These are phyloP conservation scores for Aeminium ludgeri DNA, from an alignment of 495 filamentous ascomycete genomes.

Conservation along the genomic window DNA sequence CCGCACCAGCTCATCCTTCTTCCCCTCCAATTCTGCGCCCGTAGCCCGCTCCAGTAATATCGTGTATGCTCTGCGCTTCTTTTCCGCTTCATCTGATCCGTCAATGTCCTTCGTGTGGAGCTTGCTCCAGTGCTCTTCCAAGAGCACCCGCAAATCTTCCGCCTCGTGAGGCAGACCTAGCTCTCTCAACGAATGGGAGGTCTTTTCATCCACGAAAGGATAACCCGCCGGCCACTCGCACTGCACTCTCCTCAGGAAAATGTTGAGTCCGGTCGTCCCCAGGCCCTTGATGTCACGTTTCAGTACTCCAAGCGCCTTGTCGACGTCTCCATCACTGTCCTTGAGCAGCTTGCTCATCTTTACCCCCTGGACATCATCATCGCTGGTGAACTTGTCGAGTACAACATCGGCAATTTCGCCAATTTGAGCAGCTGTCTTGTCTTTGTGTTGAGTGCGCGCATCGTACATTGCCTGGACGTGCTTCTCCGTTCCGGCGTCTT, in stretches of 20 bases:
- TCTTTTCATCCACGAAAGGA: conserved; percentile 23
- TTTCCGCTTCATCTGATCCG: conserved; percentile 8
- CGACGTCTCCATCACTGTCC: conserved; percentile 7
- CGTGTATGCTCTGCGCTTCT: conserved; percentile 9
- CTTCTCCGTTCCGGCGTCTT: conserved; percentile 16
- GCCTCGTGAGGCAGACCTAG: conserved; percentile 19
- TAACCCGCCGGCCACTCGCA: conserved; percentile 18
- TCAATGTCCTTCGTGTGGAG: conserved; percentile 6
- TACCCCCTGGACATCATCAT: conserved; percentile 8
- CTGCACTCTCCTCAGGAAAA: conserved; percentile 23
- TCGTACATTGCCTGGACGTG: conserved; percentile 20
- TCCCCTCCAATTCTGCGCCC: conserved; percentile 11
- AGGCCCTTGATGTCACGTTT: conserved; percentile 20
- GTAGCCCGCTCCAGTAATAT: conserved; percentile 9
- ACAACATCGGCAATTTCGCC: conserved; percentile 11
- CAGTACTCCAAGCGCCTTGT: conserved; percentile 6
- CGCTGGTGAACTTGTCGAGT: conserved; percentile 7
- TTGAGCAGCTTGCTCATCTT: conserved; percentile 5
- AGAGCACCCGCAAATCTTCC: conserved; percentile 15
- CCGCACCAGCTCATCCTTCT: conserved; percentile 7
- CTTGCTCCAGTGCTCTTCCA: conserved; percentile 19
- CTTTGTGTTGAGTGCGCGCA: conserved; percentile 19
- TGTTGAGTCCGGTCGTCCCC: conserved; percentile 22
- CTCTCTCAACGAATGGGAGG: conserved; percentile 12
- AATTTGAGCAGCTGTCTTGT: conserved; percentile 13